These are phyloP conservation scores for Scheffersomyces cryptocercus DNA, from an alignment of 1,139 yeast genomes.

Conservation along the genomic window DNA sequence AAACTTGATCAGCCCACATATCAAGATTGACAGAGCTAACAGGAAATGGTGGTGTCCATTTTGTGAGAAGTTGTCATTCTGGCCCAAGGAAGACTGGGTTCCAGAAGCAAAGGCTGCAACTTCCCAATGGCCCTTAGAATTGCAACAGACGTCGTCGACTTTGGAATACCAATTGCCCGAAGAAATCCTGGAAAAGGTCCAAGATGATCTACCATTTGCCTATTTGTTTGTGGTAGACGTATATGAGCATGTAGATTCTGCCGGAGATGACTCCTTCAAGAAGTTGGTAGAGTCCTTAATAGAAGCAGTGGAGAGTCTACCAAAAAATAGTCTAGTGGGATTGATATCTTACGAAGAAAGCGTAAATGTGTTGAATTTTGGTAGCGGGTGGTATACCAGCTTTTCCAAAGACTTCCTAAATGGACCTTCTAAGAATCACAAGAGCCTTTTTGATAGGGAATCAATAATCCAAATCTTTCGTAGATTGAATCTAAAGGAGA, in stretches of 20 bases:
- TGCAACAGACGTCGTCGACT: conserved; percentile 23
- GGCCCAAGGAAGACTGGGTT: conserved; percentile 21
- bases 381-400: not conserved
- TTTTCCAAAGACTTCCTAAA: not conserved
- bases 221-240: conserved; percentile 30
- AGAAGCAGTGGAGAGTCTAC: conserved; percentile 19
- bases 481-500: conserved; percentile 8
- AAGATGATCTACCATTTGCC: conserved; percentile 11
- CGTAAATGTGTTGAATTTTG: conserved; percentile 26
- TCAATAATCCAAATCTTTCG: conserved; percentile 5
- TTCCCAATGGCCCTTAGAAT: conserved; percentile 27
- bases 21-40: conserved; percentile 30
- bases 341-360: conserved; percentile 31
- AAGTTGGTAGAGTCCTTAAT: conserved; percentile 18
- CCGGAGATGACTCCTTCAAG: conserved; percentile 17
- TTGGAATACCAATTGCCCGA: conserved; percentile 31
- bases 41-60: conserved; percentile 46
- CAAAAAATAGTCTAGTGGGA: conserved; percentile 22
- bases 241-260: conserved; percentile 30
- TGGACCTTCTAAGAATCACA: not conserved
- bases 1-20: conserved; percentile 28
- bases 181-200: conserved; percentile 16
- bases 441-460: conserved; percentile 3
- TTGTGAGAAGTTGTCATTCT: conserved; percentile 25
- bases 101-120: conserved; percentile 16